Conservation (phyloP, 179 eudicot genomes). For the Spinacia oleracea region DNA sequence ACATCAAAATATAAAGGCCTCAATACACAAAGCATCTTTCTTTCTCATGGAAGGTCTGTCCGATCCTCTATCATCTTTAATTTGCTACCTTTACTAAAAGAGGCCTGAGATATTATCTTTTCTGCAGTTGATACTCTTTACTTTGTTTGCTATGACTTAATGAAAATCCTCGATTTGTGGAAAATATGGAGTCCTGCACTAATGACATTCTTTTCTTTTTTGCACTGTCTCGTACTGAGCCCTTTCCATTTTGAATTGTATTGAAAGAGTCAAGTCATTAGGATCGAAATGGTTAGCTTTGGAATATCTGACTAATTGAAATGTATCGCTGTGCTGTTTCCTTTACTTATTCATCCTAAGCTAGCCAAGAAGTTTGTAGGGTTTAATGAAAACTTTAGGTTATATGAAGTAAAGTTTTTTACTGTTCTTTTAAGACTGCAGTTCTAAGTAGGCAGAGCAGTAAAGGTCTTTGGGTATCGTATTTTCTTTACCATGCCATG, state of each 20-base stretch:
- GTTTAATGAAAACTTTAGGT: background rate
- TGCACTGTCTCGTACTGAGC: conserved; percentile 2
- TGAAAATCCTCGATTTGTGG: conserved; percentile 5
- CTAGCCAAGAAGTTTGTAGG: background rate
- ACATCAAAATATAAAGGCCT: conserved; percentile 30
- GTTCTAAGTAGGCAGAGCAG: background rate
- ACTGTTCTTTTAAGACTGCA: background rate
- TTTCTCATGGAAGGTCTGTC: conserved; percentile 29
- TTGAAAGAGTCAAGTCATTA: conserved; percentile 9
- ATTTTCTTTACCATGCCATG: conserved; percentile 14
- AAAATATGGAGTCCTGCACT: conserved; percentile 3
- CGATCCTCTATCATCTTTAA: conserved; percentile 29
- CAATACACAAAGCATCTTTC: conserved; percentile 29
- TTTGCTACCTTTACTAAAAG: conserved; percentile 27
- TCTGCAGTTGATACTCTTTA: conserved; percentile 23
- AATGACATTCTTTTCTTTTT: background rate
- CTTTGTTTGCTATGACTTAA: conserved; percentile 22
- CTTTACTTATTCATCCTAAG: background rate
- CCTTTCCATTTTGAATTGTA: background rate
- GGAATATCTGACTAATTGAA: background rate
- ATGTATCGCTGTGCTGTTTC: background rate
- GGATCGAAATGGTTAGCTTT: background rate
- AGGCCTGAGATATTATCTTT: conserved; percentile 30
- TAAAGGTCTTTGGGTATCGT: background rate
- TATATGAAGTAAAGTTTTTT: background rate